Percentiles rank a stretch among this genome's conserved stretches.
These are phyloP conservation scores for Blumeria graminis DNA, from an alignment of 2,329 filamentous ascomycete species.

Conservation along the genomic window DNA sequence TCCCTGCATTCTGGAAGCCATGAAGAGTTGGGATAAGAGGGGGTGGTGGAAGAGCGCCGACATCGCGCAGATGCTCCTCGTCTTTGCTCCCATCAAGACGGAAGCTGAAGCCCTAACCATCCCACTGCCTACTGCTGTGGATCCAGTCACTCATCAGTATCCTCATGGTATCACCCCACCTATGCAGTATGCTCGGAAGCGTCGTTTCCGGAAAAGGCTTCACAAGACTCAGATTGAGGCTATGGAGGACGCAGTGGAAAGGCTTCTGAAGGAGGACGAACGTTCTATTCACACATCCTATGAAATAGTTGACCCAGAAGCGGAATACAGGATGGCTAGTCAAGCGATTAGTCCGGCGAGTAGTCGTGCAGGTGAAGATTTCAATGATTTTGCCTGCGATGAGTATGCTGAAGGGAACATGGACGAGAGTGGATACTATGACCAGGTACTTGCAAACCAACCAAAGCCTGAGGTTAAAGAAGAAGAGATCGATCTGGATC, in stretches of 20 bases:
- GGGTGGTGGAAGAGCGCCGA: conserved; percentile 51
- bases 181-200: conserved; percentile 31
- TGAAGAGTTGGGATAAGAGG: conserved; percentile 53
- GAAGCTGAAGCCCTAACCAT: conserved; percentile 23
- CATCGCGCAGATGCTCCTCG: conserved; percentile 50
- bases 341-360: conserved; percentile 10
- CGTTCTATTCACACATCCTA: conserved; percentile 18
- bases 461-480: conserved; percentile 11
- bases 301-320: conserved; percentile 19
- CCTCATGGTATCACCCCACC: conserved; percentile 35
- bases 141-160: conserved; percentile 14
- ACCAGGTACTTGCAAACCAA: conserved; percentile 6
- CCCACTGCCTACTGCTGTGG: conserved; percentile 11
- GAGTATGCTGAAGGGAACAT: conserved; percentile 17
- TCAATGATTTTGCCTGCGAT: conserved; percentile 17
- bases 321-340: conserved; percentile 8
- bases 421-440: conserved; percentile 17
- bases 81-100: conserved; percentile 31
- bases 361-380: conserved; percentile 13
- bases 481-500: neutral
- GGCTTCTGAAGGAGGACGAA: conserved; percentile 23
- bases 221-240: conserved; percentile 30
- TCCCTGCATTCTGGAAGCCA: conserved; percentile 44
- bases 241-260: conserved; percentile 30
- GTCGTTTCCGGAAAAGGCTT: conserved; percentile 31